Conservation (phyloP, 768 basidiomycete species). For the Cubamyces lactineus region DNA sequence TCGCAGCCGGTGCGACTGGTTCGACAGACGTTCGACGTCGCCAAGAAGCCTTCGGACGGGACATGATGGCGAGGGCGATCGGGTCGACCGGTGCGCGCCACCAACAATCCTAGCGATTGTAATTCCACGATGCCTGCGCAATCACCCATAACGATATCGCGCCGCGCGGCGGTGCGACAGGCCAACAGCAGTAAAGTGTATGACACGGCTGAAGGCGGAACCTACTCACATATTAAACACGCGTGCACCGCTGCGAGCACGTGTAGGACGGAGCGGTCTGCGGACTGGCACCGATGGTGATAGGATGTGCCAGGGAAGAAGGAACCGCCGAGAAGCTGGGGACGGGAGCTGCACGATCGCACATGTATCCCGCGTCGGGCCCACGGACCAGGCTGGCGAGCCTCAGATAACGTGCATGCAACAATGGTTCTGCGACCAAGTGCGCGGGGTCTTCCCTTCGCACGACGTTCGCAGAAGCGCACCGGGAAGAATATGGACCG, state of each 20-base stretch:
- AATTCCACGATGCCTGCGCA: not conserved
- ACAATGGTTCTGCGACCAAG: not conserved
- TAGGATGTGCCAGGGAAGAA: not conserved
- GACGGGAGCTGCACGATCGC: too few relatives aligned
- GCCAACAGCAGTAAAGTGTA: not conserved
- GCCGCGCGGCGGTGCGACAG: not conserved
- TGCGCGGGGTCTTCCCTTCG: constrained; percentile 1
- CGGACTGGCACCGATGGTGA: not conserved
- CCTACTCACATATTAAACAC: not conserved
- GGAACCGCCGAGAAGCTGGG: not conserved
- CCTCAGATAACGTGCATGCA: not conserved
- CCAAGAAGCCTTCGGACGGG: not conserved
- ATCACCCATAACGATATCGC: not conserved
- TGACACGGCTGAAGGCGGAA: not conserved
- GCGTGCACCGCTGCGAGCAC: constrained; percentile 18
- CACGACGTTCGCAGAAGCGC: constrained; percentile 9
- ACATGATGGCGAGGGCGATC: too few relatives aligned
- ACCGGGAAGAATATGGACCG: not conserved
- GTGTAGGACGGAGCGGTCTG: not conserved
- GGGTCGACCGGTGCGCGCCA: too few relatives aligned
- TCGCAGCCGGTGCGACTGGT: not conserved
- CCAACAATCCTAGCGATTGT: too few relatives aligned
- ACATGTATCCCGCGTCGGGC: not conserved
- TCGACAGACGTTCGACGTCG: not conserved
- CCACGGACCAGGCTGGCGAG: not conserved